Evolutionary conservation across 2,329 filamentous ascomycete genomes (phyloP).

Genomic region (Salinomyces thailandicus): DNA sequence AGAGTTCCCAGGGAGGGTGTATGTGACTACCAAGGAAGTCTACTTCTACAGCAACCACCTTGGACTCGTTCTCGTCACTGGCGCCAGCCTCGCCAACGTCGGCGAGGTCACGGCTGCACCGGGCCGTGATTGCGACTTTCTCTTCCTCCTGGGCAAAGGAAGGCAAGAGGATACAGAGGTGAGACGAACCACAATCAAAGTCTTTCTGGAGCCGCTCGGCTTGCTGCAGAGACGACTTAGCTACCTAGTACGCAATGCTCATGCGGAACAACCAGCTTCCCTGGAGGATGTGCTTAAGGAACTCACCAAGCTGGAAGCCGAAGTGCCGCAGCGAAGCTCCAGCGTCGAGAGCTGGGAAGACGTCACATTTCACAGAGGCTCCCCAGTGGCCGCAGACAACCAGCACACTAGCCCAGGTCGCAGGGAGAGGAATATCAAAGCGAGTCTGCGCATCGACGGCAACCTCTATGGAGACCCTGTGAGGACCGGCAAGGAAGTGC

Average conservation of each 20-base stretch:
- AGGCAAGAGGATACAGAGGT: slow-evolving; percentile 49
- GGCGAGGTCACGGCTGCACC: slow-evolving; percentile 82
- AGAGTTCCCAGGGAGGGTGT: slow-evolving; percentile 74
- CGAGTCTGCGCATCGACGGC: slow-evolving; percentile 52
- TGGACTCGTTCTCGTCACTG: slow-evolving; percentile 76
- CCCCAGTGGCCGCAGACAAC: slow-evolving; percentile 28
- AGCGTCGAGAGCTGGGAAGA: slow-evolving; percentile 86
- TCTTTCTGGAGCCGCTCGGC: slow-evolving; percentile 78
- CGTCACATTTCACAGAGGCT: slow-evolving; percentile 39
- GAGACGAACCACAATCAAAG: slow-evolving; percentile 75
- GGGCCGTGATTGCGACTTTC: slow-evolving; percentile 83
- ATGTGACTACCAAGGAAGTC: slow-evolving; percentile 75
- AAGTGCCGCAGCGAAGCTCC: slow-evolving; percentile 50
- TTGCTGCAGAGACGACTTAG: slow-evolving; percentile 77
- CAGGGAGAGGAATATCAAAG: slow-evolving; percentile 42
- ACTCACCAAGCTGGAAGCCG: slow-evolving; percentile 63
- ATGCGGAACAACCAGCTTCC: slow-evolving; percentile 57
- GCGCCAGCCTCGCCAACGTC: slow-evolving; percentile 63
- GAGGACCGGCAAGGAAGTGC: slow-evolving; percentile 37
- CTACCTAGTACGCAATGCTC: slow-evolving; percentile 69
- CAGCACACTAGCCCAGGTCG: slow-evolving; percentile 27
- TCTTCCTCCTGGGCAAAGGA: slow-evolving; percentile 67
- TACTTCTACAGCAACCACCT: slow-evolving; percentile 97
- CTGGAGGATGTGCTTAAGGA: slow-evolving; percentile 60
- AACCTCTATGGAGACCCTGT: slow-evolving; percentile 42